Base-by-base conservation (phyloP, 1,284 basidiomycete species). In the Papiliotrema laurentii region DNA sequence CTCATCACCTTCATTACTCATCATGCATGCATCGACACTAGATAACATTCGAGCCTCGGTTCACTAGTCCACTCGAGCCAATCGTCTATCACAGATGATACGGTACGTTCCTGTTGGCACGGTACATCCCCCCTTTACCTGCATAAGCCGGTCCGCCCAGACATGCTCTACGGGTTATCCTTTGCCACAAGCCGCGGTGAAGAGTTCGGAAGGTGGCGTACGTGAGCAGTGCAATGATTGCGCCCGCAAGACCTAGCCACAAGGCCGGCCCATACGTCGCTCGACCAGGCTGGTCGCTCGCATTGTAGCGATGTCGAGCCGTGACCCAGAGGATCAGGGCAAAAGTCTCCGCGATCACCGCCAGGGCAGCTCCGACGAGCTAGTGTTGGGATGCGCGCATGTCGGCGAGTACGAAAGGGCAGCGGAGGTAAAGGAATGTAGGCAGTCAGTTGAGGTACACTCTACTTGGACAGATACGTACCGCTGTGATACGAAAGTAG, bases 401-500 rank as follows among this genome's bases (percentile, higher is more conserved):
- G n/a, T n/a, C n/a, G n/a, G n/a, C n/a, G n/a, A n/a, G n/a, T n/a
- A n/a, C n/a, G n/a, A n/a, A n/a, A n/a, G n/a, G n/a, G n/a, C n/a
- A n/a, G n/a, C n/a, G 31, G 16, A 41, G 19, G 30, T 35, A 34
- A 24, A 36, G 35, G 4, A 2, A 22, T 13, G 24, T 9, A 13
- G n/a, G 34, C n/a, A 35, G 4, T 19, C 36, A 37, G 13, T 27
- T 5, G 4, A 28, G 14, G 10, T 3, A 16, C 19, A 14, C 21
- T 5, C 37, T 24, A 16, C n/a, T 42, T 22, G 13, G 9, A 11
- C 13, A 4, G 18, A 25, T 19, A 56, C 64, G 54, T 28, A 67
- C 63, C 39, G 56, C 52, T 13, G 48, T 43, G 16, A 58, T 54
- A 5, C 64, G 50, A 35, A 59, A 65, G 43, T 58, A 67, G 16